Percentiles rank a stretch among this genome's conserved stretches.
These are phyloP conservation scores for Podochytrium sp. DNA, from an alignment of 192 early-diverging fungal genomes.

Conservation along the genomic window DNA sequence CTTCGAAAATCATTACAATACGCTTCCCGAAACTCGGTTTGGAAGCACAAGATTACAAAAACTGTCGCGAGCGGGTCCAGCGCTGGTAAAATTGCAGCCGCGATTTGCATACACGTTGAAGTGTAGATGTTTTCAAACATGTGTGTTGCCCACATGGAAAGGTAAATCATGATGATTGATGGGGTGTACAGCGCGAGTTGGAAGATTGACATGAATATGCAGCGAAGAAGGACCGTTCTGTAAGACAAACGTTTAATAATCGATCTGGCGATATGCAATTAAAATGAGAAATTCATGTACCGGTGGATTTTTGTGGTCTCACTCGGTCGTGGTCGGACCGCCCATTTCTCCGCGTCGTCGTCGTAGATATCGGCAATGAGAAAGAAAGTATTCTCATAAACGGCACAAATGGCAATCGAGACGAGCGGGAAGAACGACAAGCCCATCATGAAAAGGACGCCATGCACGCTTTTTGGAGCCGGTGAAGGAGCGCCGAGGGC, in stretches of 20 bases:
- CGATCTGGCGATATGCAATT: background rate
- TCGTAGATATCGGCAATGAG: conserved; percentile 14
- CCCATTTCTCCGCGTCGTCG: background rate
- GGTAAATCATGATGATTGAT: background rate
- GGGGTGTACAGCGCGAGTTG: conserved; percentile 5
- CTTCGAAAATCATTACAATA: background rate
- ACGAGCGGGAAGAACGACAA: background rate
- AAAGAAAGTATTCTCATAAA: conserved; percentile 32
- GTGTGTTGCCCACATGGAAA: background rate
- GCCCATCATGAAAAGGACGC: conserved; percentile 8
- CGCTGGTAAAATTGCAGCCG: background rate
- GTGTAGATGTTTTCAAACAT: background rate
- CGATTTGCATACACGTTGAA: background rate
- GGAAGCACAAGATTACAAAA: conserved; percentile 19
- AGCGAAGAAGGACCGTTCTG: conserved; percentile 7
- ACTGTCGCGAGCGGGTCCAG: conserved; percentile 14
- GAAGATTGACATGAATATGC: conserved; percentile 13
- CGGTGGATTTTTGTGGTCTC: background rate
- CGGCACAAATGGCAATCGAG: background rate
- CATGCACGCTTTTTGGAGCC: background rate
- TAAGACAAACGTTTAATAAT: background rate
- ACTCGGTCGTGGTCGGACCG: too few species aligned
- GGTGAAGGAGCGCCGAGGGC: background rate
- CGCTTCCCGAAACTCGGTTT: conserved; percentile 19
- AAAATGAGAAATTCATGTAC: too few species aligned